Base-by-base conservation (phyloP, 2,329 filamentous ascomycete genomes). In the Aureobasidium sp. region DNA sequence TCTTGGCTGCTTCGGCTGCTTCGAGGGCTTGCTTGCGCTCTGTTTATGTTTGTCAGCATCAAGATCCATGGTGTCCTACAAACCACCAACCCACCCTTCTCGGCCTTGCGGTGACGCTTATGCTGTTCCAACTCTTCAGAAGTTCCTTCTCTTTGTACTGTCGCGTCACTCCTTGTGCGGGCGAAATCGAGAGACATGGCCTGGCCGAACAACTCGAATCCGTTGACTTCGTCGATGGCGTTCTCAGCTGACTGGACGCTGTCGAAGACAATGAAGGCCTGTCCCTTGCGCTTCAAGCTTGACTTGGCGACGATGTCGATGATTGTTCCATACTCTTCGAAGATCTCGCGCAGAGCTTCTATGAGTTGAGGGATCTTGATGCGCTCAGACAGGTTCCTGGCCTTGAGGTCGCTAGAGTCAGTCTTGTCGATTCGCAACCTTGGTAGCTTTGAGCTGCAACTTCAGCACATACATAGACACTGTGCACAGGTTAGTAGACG, bases 181-280 rank as follows among this genome's bases (percentile, higher is more conserved):
- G 94, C 94, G 70, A 91, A 86, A 16, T 90, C 87, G 37, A 97
- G 75, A 63, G 86, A 83, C 87, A 99, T 95, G 1, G 89, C 87
- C 77, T 97, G 96, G 54, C 89, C 91, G 69, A 96, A 96, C 5
- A 99, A 78, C 68, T 95, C 89, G 74, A 99, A 99, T 9, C 91
- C 93, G 69, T 97, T 89, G 64, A 95, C 81, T 68, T 96, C 90
- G 57, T 96, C 90, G 64, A 97, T 88, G 21, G 94, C 93, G 65
- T 85, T 82, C 58, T 83, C 79, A 3, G 92, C 92, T n/a, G 86
- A 84, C 61, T 91, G 88, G n/a, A 87, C 79, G 64, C 80, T 83
- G 68, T 95, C 91, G 73, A 91, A 97, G 49, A 97, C 91, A 54
- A 99, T 78, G 72, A 99, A 99, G 0, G 94, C 94, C 76, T 99